These are phyloP conservation scores for Arachnopeziza araneosa DNA, from an alignment of 2,329 filamentous ascomycete genomes.

Conservation along the genomic window DNA sequence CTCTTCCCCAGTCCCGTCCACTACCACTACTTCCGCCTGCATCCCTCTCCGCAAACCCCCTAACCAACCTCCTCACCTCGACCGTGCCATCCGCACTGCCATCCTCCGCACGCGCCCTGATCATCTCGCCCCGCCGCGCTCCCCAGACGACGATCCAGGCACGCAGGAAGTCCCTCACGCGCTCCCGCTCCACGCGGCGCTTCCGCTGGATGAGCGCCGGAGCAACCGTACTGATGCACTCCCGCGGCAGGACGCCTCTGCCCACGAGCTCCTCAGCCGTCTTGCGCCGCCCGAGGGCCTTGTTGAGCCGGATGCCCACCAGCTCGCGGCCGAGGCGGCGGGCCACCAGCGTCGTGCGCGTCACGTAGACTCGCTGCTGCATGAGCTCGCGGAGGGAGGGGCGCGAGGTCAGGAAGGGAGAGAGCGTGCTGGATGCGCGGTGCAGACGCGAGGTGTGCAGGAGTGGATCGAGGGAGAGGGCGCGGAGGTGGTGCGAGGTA, in stretches of 20 bases:
- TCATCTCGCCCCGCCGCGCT: slow-evolving; percentile 25
- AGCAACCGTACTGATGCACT: slow-evolving; percentile 46
- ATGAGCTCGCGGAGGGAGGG: slow-evolving; percentile 59
- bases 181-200: slow-evolving; percentile 59
- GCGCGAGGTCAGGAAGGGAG: slow-evolving; percentile 50
- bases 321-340: slow-evolving; percentile 58
- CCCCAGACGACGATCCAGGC: slow-evolving; percentile 51
- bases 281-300: slow-evolving; percentile 54
- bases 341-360: slow-evolving; percentile 59
- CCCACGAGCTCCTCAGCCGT: slow-evolving; percentile 55
- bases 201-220: slow-evolving; percentile 58
- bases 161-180: slow-evolving; percentile 60
- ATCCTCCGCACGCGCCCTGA: background rate
- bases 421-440: slow-evolving; percentile 47
- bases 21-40: slow-evolving; percentile 31
- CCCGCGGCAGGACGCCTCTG: slow-evolving; percentile 58
- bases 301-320: slow-evolving; percentile 57
- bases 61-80: slow-evolving; percentile 35
- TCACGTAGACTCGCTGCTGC: slow-evolving; percentile 59
- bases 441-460: slow-evolving; percentile 58
- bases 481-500: slow-evolving; percentile 49
- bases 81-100: slow-evolving; percentile 13
- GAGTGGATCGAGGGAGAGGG: slow-evolving; percentile 58
- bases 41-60: slow-evolving; percentile 37
- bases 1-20: slow-evolving; percentile 34